Base-by-base conservation (phyloP, 805 yeast species). In the Wickerhamomyces bisporus region DNA sequence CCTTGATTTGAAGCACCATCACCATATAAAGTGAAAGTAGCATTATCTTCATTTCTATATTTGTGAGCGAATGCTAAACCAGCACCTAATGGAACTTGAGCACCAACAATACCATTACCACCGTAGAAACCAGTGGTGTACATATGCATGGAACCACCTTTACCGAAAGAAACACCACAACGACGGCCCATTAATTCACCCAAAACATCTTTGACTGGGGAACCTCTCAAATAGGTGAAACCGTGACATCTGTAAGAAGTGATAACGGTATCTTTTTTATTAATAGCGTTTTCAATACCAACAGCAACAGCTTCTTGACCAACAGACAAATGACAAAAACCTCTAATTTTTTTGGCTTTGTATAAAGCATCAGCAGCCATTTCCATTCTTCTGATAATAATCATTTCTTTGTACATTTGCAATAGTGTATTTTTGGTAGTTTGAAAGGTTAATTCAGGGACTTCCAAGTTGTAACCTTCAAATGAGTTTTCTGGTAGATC, bases 131-230 rank as follows among this genome's bases (percentile, higher is more conserved):
- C 94, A 33, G 82, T 81, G 34, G 95, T 86, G 65, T 81, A 93
- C 89, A 93, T 86, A 73, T 93, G 98, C 98, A 93, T 93, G 49
- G 98, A 93, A 56, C 98, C 98, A 73, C 98, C 98, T 70, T 93
- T 93, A 71, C 98, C 98, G 69, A 71, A 81, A 30, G 97, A 84
- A 44, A 86, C 94, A 74, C 98, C 98, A 41, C 82, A 70, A 72
- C 95, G 81, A 71, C 83, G 84, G 57, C 98, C 98, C 91, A 93
- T 84, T 65, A 93, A 76, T 71, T 93, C 98, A 47, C 95, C 98
- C 52, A 93, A 70, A 40, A 93, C 94, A 43, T 75, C 81, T 67
- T 85, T 79, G 51, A 89, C 95, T 15, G 95, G 71, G 17, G 95
- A 86, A 50, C 98, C 98, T 67, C 98, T 81, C 85, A 86, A 81